Base-by-base conservation (phyloP, 225 moss, liverwort and hornwort genomes). In the Bryum argenteum region DNA sequence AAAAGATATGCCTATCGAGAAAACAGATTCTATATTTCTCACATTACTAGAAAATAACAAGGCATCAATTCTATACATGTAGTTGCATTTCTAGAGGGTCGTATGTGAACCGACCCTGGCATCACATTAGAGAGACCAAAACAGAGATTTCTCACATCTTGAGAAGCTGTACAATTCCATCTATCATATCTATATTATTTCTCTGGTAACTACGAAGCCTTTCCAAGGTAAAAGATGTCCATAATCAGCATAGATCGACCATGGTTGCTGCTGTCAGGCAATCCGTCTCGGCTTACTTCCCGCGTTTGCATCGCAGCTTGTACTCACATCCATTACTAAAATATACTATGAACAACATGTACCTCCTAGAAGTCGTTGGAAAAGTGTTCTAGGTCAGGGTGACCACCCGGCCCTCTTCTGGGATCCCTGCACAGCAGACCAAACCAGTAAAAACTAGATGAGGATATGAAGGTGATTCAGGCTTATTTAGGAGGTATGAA, bases 301-400 rank as follows among this genome's bases (percentile, higher is more conserved):
- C 71, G 54, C 47, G 47, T 6, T 47, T 4, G 47, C 47, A 47
- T 47, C 47, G 33, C 33, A 33, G 5, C 15, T 66, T 37, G 45
- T 45, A 55, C 67, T 62, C 38, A 1, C 67, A 59, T 17, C 26
- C 56, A 9, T 58, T 54, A 18, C 5, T 45, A 53, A 42, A 40
- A 45, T 48, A 66, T 56, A 15, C 43, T 62, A 50, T 57, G 55
- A 18, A 56, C 66, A 55, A 6, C 16, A 58, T 21, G 41, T 12
- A 63, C 19, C 67, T 24, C 54, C 41, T 81, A 87, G 17, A 66
- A 75, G 53, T 77, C 81, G 6, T 77, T 67, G 28, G 71, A 28
- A 62, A 86, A 89, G 60, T 89, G 86, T 61, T 89, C 86, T 71
- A 89, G 65, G 45, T 89, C 89, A 10, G 89, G 89, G 66, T 89